Evolutionary conservation across 441 rosid genomes (phyloP).

Genomic region (Kokia cookei): DNA sequence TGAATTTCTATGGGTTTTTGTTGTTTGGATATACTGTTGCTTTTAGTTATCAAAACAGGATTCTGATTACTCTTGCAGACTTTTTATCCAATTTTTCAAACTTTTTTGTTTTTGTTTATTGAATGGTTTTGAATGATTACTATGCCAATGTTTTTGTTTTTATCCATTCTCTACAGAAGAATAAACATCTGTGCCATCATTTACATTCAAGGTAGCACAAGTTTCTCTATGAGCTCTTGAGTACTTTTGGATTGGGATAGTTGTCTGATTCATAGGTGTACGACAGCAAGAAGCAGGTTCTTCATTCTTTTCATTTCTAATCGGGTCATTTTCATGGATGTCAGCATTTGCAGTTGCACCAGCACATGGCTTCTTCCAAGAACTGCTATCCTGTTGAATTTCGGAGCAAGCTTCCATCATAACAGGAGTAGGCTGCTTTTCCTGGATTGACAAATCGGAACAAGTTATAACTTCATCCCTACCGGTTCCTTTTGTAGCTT

Average conservation of each 20-base stretch:
- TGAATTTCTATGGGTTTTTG: not conserved
- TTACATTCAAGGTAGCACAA: slow-evolving; percentile 6
- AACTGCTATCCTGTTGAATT: slow-evolving; percentile 12
- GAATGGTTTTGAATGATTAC: too few relatives aligned
- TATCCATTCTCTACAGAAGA: slow-evolving; percentile 6
- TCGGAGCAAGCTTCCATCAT: slow-evolving; percentile 25
- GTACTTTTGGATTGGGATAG: slow-evolving; percentile 20
- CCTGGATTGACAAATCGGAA: slow-evolving; percentile 4
- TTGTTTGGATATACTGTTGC: not conserved
- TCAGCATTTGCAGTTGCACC: slow-evolving; percentile 21
- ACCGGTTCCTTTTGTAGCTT: not conserved
- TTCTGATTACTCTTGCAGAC: not conserved
- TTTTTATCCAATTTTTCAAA: too few relatives aligned
- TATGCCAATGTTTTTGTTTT: too few relatives aligned
- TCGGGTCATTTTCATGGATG: slow-evolving; percentile 9
- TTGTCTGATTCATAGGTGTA: slow-evolving; percentile 6
- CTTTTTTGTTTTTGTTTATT: too few relatives aligned
- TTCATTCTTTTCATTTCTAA: slow-evolving; percentile 17
- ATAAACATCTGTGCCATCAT: not conserved
- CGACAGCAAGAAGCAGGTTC: slow-evolving; percentile 18
- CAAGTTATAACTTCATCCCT: slow-evolving; percentile 11
- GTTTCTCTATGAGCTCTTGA: slow-evolving; percentile 27
- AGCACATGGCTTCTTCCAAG: slow-evolving; percentile 16
- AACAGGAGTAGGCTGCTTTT: slow-evolving; percentile 1
- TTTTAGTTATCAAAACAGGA: not conserved